Conservation (phyloP, 495 filamentous ascomycete genomes). For the Aspergillus homomorphus region DNA sequence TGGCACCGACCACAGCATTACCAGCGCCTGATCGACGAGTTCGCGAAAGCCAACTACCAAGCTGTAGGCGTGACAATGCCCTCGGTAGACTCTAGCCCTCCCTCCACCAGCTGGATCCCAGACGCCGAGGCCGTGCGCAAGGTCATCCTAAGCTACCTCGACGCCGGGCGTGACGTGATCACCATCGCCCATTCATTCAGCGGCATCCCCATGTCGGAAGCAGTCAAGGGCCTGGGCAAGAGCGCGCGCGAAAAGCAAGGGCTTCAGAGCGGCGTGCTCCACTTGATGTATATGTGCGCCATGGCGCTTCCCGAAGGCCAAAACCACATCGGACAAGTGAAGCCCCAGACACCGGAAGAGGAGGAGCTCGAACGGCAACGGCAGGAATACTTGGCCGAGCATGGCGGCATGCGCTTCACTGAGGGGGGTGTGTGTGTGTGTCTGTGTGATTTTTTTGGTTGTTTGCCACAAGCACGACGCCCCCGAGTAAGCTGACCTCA, state of each 20-base stretch:
- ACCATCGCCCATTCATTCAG: conserved; percentile 40
- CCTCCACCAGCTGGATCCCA: conserved; percentile 26
- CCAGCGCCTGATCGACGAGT: conserved; percentile 29
- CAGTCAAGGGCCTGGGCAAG: conserved; percentile 35
- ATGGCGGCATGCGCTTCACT: conserved; percentile 20
- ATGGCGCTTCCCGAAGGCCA: conserved; percentile 29
- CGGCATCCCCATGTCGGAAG: conserved; percentile 36
- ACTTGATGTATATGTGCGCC: conserved; percentile 38
- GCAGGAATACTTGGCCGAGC: conserved; percentile 15
- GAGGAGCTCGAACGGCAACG: conserved; percentile 25
- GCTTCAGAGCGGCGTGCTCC: conserved; percentile 35
- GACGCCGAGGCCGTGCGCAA: conserved; percentile 27
- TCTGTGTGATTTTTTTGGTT: neutral
- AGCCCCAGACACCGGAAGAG: conserved; percentile 22
- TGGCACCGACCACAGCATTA: conserved; percentile 44
- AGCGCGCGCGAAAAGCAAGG: conserved; percentile 36
- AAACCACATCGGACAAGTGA: conserved; percentile 23
- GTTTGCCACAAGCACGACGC: neutral
- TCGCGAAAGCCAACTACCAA: conserved; percentile 27
- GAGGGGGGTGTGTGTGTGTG: conserved; percentile 9
- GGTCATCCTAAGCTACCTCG: conserved; percentile 24
- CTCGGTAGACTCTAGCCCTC: conserved; percentile 28
- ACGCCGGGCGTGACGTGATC: conserved; percentile 34
- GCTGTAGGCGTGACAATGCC: conserved; percentile 27
- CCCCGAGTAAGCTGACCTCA: neutral